Evolutionary conservation across 2,329 filamentous ascomycete species (phyloP).

Genomic region (Cercospora sesami): DNA sequence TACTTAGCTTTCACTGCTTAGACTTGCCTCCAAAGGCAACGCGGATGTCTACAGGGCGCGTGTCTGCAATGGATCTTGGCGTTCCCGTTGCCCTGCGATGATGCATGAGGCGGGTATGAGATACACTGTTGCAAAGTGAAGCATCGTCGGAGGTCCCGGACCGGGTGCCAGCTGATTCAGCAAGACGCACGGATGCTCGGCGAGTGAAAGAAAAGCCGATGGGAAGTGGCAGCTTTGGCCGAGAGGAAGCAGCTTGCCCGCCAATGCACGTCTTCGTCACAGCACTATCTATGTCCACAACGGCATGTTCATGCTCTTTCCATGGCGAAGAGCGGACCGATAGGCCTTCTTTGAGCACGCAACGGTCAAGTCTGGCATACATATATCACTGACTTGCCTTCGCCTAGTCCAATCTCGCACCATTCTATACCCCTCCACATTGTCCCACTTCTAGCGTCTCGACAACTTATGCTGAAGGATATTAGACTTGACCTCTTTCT

Average conservation of each 20-base stretch:
- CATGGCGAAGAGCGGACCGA: not conserved
- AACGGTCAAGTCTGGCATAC: not conserved
- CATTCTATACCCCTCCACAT: not conserved
- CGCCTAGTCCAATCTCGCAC: not conserved
- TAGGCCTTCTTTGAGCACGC: not conserved
- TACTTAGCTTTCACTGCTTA: not conserved
- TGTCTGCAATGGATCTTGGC: not conserved
- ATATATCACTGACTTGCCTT: not conserved
- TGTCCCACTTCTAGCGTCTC: not conserved
- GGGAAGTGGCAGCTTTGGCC: slow-evolving; percentile 3
- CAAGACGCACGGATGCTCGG: slow-evolving; percentile 1
- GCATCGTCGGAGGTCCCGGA: not conserved
- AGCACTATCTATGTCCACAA: slow-evolving; percentile 1
- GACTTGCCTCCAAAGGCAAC: slow-evolving; percentile 14
- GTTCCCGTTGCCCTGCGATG: not conserved
- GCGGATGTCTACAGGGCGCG: slow-evolving; percentile 7
- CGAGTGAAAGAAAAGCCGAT: slow-evolving; percentile 8
- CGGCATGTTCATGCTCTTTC: not conserved
- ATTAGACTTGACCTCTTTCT: not conserved
- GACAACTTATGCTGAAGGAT: not conserved
- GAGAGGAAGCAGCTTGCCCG: slow-evolving; percentile 5
- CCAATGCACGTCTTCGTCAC: slow-evolving; percentile 8
- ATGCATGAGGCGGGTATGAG: not conserved
- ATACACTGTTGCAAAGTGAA: not conserved
- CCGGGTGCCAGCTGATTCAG: slow-evolving; percentile 1